A percentile compares a stretch with the other conserved stretches of the same genome.
Conservation (phyloP, 1,139 yeast genomes). For the Debaryomycetaceae sp. region DNA sequence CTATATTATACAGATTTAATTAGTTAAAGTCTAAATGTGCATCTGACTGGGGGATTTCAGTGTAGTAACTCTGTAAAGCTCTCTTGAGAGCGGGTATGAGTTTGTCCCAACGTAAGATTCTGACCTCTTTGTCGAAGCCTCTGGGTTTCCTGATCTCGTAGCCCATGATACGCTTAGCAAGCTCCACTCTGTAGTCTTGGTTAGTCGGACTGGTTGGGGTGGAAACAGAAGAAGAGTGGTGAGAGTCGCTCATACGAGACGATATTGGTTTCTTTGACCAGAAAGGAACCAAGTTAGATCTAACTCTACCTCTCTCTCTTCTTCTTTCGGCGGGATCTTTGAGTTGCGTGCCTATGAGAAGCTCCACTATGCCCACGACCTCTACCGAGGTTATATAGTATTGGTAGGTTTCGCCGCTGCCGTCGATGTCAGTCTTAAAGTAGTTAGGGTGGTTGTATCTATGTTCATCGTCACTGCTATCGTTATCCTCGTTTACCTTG, state of each 20-base stretch:
- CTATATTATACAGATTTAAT: background rate
- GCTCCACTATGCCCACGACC: slow-evolving; percentile 61
- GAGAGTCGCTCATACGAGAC: slow-evolving; percentile 39
- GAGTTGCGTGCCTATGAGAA: slow-evolving; percentile 49
- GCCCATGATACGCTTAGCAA: slow-evolving; percentile 65
- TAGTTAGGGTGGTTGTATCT: slow-evolving; percentile 8
- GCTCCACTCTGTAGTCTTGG: slow-evolving; percentile 49
- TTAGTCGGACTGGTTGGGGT: slow-evolving; percentile 17
- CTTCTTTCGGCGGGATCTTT: slow-evolving; percentile 49
- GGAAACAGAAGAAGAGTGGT: slow-evolving; percentile 5
- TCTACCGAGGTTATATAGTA: slow-evolving; percentile 65
- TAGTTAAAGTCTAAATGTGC: slow-evolving; percentile 7
- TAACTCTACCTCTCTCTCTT: slow-evolving; percentile 59
- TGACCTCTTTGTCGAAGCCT: slow-evolving; percentile 65
- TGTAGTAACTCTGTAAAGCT: slow-evolving; percentile 63
- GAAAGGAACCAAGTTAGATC: slow-evolving; percentile 65
- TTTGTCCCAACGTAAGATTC: slow-evolving; percentile 60
- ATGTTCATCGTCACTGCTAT: slow-evolving; percentile 17
- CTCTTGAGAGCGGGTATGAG: slow-evolving; percentile 57
- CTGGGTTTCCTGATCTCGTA: slow-evolving; percentile 62
- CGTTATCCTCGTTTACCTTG: slow-evolving; percentile 32
- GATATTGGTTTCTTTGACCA: slow-evolving; percentile 62
- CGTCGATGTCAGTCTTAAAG: slow-evolving; percentile 11
- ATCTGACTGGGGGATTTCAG: slow-evolving; percentile 41
- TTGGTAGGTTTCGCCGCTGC: slow-evolving; percentile 24